Percentiles rank a stretch among this genome's conserved stretches.
These are phyloP conservation scores for Candida broadrunensis DNA, from an alignment of 805 yeast genomes.

Conservation along the genomic window DNA sequence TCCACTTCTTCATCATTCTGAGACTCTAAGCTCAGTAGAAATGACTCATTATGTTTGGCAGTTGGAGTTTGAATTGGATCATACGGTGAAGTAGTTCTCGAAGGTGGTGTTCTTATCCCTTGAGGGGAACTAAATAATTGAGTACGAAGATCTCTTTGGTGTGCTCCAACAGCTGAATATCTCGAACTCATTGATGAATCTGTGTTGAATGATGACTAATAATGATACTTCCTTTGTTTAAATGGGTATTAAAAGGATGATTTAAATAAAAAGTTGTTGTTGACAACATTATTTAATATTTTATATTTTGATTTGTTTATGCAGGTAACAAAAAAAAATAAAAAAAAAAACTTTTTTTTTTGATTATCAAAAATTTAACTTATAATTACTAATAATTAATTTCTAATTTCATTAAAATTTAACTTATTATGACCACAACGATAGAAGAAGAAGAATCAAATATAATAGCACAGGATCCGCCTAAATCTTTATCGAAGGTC, in stretches of 20 bases:
- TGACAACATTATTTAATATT: no score
- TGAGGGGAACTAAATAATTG: conserved; percentile 32
- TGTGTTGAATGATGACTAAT: neutral
- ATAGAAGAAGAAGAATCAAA: no score
- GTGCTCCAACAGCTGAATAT: conserved; percentile 31
- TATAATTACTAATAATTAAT: no score
- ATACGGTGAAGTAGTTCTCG: conserved; percentile 37
- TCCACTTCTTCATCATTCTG: conserved; percentile 43
- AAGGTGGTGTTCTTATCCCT: conserved; percentile 18
- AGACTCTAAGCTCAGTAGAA: conserved; percentile 40
- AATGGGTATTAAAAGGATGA: neutral
- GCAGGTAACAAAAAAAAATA: no score
- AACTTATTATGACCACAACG: no score
- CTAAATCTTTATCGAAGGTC: conserved; percentile 44
- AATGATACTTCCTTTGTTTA: no score
- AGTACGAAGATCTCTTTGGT: conserved; percentile 41
- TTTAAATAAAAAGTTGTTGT: no score
- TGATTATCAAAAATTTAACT: no score
- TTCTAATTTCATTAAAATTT: no score
- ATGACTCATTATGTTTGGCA: conserved; percentile 41
- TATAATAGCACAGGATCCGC: conserved; percentile 15
- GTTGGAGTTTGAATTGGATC: conserved; percentile 22
- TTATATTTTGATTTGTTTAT: no score
- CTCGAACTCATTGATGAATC: conserved; percentile 19
- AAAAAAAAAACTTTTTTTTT: no score